Evolutionary conservation across 768 basidiomycete species (phyloP).

Genomic region (Naematelia aurantialba): DNA sequence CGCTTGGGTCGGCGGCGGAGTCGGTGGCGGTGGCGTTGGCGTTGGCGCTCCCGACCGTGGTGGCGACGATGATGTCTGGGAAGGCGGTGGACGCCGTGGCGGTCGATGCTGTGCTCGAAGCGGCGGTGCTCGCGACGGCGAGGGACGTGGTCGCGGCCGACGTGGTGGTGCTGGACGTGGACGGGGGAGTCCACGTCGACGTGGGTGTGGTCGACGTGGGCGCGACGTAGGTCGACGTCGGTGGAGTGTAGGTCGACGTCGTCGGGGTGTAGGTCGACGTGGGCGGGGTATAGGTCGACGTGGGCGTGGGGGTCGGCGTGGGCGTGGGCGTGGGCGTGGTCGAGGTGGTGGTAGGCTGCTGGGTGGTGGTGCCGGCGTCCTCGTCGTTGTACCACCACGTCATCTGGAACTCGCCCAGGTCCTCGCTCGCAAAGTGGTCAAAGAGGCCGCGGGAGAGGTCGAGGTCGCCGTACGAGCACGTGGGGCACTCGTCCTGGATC

Average conservation of each 20-base stretch:
- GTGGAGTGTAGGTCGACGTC: constrained; percentile 32
- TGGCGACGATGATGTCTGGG: constrained; percentile 7
- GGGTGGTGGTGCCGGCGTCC: constrained; percentile 8
- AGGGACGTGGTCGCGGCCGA: constrained; percentile 20
- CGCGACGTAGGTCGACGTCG: constrained; percentile 27
- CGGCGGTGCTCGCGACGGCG: background rate
- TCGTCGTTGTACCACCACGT: constrained; percentile 60
- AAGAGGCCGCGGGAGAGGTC: constrained; percentile 70
- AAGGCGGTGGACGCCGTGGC: constrained; percentile 15
- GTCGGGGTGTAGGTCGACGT: constrained; percentile 20
- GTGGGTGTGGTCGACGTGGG: constrained; percentile 23
- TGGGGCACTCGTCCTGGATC: constrained; percentile 69
- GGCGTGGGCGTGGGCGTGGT: constrained; percentile 32
- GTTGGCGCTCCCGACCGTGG: constrained; percentile 1
- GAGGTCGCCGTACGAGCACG: constrained; percentile 63
- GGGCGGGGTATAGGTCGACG: constrained; percentile 26
- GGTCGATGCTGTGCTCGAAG: constrained; percentile 3
- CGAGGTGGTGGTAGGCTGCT: constrained; percentile 8
- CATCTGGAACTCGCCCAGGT: constrained; percentile 61
- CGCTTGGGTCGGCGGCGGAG: constrained; percentile 3
- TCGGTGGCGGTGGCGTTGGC: constrained; percentile 14
- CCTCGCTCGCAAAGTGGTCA: constrained; percentile 56
- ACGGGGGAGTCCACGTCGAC: constrained; percentile 17
- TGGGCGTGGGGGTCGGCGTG: constrained; percentile 20
- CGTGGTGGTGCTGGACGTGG: constrained; percentile 13